A percentile compares a stretch with the other conserved stretches of the same genome.
Conservation (phyloP, 805 yeast species). For the Yamadazyma olivae region DNA sequence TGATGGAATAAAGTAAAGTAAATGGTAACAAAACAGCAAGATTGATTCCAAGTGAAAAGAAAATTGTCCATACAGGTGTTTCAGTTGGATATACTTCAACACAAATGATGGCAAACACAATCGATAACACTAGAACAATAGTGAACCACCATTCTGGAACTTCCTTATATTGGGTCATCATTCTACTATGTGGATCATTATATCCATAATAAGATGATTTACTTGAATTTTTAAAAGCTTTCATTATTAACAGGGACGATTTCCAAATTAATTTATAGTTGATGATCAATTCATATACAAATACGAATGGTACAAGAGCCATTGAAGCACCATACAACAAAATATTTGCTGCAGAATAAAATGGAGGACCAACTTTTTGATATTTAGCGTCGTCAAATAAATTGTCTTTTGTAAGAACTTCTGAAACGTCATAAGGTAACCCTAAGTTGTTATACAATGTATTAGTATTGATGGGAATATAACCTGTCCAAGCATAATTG, state of each 20-base stretch:
- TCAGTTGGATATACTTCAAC: too few relatives aligned
- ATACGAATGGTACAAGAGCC: conserved; percentile 52
- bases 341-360: conserved; percentile 22
- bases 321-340: conserved; percentile 30
- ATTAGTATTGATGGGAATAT: conserved; percentile 20
- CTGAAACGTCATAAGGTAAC: conserved; percentile 19
- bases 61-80: too few relatives aligned
- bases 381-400: conserved; percentile 22
- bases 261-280: conserved; percentile 29
- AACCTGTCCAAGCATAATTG: conserved; percentile 27
- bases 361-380: conserved; percentile 20
- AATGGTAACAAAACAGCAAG: too few relatives aligned
- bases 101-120: too few relatives aligned
- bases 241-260: conserved; percentile 13
- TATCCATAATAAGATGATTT: conserved; percentile 30
- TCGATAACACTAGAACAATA: too few relatives aligned
- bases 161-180: too few relatives aligned
- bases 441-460: conserved; percentile 24
- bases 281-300: conserved; percentile 43
- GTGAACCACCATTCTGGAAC: too few relatives aligned
- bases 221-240: conserved; percentile 31
- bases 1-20: conserved; percentile 19
- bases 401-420: conserved; percentile 33
- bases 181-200: conserved; percentile 23
- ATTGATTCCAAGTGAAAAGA: too few relatives aligned